Evolutionary conservation across 306 rosid genomes (phyloP).

Genomic region (Prunus campanulata): DNA sequence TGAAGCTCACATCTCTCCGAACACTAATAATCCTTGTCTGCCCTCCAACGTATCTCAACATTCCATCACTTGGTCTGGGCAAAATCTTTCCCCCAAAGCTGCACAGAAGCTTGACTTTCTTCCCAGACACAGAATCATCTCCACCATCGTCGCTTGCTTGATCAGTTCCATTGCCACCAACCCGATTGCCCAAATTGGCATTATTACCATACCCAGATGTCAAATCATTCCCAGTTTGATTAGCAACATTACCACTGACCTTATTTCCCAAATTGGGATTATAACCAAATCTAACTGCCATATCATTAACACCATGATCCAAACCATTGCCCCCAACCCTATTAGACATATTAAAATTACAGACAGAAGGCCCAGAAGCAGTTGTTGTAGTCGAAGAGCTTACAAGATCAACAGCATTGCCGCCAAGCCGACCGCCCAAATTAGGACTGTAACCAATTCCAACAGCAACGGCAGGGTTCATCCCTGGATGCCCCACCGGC

Average conservation of each 20-base stretch:
- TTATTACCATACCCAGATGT: conserved; percentile 29
- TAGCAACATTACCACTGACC: conserved; percentile 41
- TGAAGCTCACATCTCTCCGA: conserved; percentile 57
- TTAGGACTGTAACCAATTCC: conserved; percentile 41
- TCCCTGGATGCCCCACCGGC: conserved; percentile 36
- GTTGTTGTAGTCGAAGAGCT: conserved; percentile 18
- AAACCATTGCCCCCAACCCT: conserved; percentile 27
- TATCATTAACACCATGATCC: conserved; percentile 50
- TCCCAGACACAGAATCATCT: conserved; percentile 56
- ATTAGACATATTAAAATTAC: conserved; percentile 43
- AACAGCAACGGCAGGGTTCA: conserved; percentile 42
- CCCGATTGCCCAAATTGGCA: conserved; percentile 29
- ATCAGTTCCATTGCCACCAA: conserved; percentile 34
- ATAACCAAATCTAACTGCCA: conserved; percentile 27
- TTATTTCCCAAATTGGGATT: conserved; percentile 30
- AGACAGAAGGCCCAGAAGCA: conserved; percentile 21
- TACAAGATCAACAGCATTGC: conserved; percentile 49
- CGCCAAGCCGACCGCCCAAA: conserved; percentile 35
- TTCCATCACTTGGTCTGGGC: conserved; percentile 86
- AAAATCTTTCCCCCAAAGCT: conserved; percentile 86
- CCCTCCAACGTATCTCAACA: conserved; percentile 96
- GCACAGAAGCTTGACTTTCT: conserved; percentile 73
- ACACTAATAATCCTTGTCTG: conserved; percentile 81
- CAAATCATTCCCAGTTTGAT: conserved; percentile 33
- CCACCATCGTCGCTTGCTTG: conserved; percentile 60